phyloP scores from a whole-genome alignment of 1,284 basidiomycete species.

The Trametes versicolor region DNA sequence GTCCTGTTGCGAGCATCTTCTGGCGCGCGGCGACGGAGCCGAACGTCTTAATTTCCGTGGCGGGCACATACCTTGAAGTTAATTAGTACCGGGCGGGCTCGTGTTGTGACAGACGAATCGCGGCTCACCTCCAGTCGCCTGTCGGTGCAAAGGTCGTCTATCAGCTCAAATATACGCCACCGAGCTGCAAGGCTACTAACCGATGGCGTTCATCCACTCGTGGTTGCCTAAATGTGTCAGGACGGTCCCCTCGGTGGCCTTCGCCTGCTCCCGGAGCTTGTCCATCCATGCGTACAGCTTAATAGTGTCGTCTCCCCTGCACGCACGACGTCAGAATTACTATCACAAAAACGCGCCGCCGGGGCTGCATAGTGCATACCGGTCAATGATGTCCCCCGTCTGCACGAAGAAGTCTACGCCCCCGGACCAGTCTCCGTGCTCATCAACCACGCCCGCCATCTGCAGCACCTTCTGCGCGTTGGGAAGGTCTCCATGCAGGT shows the following conservation, averaged over 20 bases:
- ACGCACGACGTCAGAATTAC: background rate
- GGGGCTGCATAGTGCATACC: slow-evolving; percentile 56
- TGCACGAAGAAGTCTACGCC: slow-evolving; percentile 87
- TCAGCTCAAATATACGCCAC: background rate
- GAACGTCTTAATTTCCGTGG: slow-evolving; percentile 83
- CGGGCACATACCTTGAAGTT: slow-evolving; percentile 77
- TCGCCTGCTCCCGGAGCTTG: slow-evolving; percentile 79
- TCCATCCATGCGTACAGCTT: slow-evolving; percentile 87
- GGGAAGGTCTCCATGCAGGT: slow-evolving; percentile 80
- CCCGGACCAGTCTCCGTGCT: slow-evolving; percentile 80
- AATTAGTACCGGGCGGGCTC: background rate
- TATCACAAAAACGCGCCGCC: background rate
- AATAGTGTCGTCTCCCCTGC: slow-evolving; percentile 87
- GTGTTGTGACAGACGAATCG: background rate
- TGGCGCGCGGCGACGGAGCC: slow-evolving; percentile 77
- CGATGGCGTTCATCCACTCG: slow-evolving; percentile 91
- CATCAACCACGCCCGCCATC: slow-evolving; percentile 79
- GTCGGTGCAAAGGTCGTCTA: background rate
- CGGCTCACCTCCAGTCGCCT: slow-evolving; percentile 85
- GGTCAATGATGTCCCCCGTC: slow-evolving; percentile 94
- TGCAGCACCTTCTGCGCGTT: slow-evolving; percentile 80
- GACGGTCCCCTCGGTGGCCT: slow-evolving; percentile 73
- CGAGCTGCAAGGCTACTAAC: slow-evolving; percentile 48
- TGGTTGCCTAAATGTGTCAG: slow-evolving; percentile 90
- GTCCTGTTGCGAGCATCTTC: slow-evolving; percentile 76